A percentile compares a stretch with the other conserved stretches of the same genome.
phyloP scores from a whole-genome alignment of 176 grass and related monocot genomes.

The Canna indica region DNA sequence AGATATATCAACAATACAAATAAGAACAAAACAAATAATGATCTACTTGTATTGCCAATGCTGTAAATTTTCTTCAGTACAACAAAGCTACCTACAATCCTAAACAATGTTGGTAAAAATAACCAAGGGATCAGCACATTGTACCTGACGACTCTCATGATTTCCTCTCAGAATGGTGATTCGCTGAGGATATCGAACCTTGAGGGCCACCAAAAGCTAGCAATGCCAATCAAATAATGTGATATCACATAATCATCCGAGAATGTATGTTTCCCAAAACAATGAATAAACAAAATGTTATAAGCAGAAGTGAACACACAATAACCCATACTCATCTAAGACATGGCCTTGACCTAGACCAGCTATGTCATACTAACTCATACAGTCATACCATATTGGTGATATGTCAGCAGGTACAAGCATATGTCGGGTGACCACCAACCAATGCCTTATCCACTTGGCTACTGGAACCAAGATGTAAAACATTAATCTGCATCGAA shows the following conservation, averaged over 20 bases:
- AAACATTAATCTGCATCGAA: no score
- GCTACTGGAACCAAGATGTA: no score
- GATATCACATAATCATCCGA: not conserved
- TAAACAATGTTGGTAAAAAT: not conserved
- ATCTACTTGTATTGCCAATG: not conserved
- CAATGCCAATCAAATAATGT: not conserved
- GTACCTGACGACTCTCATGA: constrained; percentile 92
- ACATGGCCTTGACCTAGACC: not conserved
- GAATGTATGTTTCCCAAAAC: not conserved
- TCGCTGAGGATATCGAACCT: constrained; percentile 91
- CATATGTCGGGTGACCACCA: no score
- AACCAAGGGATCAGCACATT: not conserved
- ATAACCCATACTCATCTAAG: no score
- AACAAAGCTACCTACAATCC: not conserved
- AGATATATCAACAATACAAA: constrained; percentile 12
- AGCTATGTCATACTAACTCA: not conserved
- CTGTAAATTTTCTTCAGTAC: not conserved
- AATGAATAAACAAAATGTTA: not conserved
- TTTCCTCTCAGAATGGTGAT: constrained; percentile 99
- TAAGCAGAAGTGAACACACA: not conserved
- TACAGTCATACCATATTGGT: no score
- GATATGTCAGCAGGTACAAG: no score
- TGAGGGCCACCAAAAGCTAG: constrained; percentile 91
- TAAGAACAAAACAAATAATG: not conserved
- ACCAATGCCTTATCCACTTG: no score